These are phyloP conservation scores for Erythrophleum fordii DNA, from an alignment of 306 rosid species.

Conservation along the genomic window DNA sequence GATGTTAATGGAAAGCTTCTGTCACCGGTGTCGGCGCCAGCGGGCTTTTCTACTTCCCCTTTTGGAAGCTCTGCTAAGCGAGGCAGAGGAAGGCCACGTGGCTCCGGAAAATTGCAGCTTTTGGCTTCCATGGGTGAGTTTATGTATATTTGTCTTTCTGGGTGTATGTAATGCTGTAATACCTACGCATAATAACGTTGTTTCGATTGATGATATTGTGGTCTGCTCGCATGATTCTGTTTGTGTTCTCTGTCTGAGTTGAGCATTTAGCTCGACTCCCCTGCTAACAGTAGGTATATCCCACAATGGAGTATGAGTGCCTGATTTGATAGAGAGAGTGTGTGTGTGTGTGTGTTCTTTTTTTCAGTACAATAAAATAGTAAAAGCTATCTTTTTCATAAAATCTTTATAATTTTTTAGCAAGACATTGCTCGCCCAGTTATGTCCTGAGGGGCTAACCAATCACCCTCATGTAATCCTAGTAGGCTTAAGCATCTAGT, in stretches of 20 bases:
- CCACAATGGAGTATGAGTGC: background rate
- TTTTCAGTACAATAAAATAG: background rate
- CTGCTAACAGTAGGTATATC: background rate
- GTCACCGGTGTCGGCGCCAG: background rate
- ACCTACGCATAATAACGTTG: background rate
- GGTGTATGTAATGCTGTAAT: too few relatives aligned
- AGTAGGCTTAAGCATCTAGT: background rate
- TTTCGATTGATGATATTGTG: background rate
- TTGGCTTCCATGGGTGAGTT: constrained; percentile 58
- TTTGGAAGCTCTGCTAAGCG: constrained; percentile 10
- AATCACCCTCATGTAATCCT: background rate
- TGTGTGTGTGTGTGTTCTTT: too few relatives aligned
- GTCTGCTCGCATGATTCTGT: background rate
- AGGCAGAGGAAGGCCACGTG: constrained; percentile 64
- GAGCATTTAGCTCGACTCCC: background rate
- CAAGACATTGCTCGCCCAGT: background rate
- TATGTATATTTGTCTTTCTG: background rate
- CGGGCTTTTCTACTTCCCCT: background rate
- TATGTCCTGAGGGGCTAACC: background rate
- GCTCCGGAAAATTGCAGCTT: constrained; percentile 55
- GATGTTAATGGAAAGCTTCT: background rate
- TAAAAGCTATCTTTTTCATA: background rate
- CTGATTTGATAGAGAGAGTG: background rate
- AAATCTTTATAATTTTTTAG: background rate
- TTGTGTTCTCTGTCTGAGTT: background rate